Percentiles rank a stretch among this genome's conserved stretches.
phyloP scores from a whole-genome alignment of 148 eudicot species.

The Rhododendron williamsianum region DNA sequence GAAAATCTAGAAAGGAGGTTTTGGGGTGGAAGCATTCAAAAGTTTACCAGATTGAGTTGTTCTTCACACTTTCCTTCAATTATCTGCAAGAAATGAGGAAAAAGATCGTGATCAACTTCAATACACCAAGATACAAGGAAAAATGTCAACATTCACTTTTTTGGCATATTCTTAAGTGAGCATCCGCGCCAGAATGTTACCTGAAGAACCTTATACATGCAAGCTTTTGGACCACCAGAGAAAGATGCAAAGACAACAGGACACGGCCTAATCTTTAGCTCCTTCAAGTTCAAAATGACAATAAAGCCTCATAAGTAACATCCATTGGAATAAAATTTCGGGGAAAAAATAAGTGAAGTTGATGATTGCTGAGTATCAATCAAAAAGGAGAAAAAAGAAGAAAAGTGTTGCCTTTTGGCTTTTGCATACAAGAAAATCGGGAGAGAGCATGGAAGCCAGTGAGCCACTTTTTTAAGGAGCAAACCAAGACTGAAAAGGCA shows the following conservation, averaged over 20 bases:
- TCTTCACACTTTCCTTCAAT: conserved; percentile 51
- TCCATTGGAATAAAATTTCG: not conserved
- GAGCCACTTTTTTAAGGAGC: not conserved
- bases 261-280: conserved; percentile 57
- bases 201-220: conserved; percentile 96
- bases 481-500: not conserved
- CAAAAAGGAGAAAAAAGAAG: not conserved
- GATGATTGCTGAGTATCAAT: not conserved
- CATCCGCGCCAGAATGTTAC: conserved; percentile 24
- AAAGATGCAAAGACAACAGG: conserved; percentile 89
- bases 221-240: conserved; percentile 94
- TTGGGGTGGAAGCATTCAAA: not conserved
- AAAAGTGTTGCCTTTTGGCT: not conserved
- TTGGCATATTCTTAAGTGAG: not conserved
- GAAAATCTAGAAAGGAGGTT: not conserved
- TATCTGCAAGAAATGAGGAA: conserved; percentile 43
- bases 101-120: not conserved
- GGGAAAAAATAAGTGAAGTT: not conserved
- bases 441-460: not conserved
- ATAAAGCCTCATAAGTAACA: conserved; percentile 9
- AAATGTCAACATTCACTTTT: not conserved
- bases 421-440: not conserved
- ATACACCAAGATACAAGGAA: not conserved
- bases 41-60: conserved; percentile 22
- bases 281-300: conserved; percentile 42